Base-by-base conservation (phyloP, 768 basidiomycete species). In the Suillus cothurnatus region DNA sequence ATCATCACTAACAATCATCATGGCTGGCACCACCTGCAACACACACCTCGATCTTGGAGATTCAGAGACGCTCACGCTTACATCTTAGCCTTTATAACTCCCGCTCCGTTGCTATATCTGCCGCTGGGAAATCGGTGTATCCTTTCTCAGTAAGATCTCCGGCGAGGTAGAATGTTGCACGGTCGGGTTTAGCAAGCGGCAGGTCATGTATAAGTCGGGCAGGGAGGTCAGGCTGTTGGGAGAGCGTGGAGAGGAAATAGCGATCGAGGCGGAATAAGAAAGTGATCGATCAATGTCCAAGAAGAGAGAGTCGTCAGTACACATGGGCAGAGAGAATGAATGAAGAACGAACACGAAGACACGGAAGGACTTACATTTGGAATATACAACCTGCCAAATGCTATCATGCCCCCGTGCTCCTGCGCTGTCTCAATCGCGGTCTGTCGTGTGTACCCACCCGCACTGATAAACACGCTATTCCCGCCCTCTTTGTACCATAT, bases 211-310 rank as follows among this genome's bases (percentile, higher is more conserved):
- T 50, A 19, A 80, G 70, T 23, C 79, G 72, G 41, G 67, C 68
- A 0, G 77, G 75, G 28, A 80, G 68, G 65, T 80, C 78, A 17
- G 79, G 78, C 77, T 76, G n/a, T 55, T 55, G 31, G 28, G n/a
- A 11, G 12, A n/a, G 34, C 2, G n/a, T 23, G 28, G 26, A 52
- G 7, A 50, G 26, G 7, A 8, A 17, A 9, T 15, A 28, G 49
- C 15, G 23, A 50, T 15, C 17, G 19, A 19, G 7, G 43, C 19
- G 9, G 7, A 43, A 43, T 43, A 43, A 19, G 43, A 43, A 41
- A 19, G 1, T 17, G 15, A 41, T 17, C 15, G 39, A 41, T 15
- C 26, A 1, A 28, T 14, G 26, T 15, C 8, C 26, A 28, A 4
- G 26, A 19, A 28, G 17, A 19, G 26, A 28, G 4, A 28, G 15